Conservation (phyloP, 306 rosid genomes). For the Vigna trinervia region DNA sequence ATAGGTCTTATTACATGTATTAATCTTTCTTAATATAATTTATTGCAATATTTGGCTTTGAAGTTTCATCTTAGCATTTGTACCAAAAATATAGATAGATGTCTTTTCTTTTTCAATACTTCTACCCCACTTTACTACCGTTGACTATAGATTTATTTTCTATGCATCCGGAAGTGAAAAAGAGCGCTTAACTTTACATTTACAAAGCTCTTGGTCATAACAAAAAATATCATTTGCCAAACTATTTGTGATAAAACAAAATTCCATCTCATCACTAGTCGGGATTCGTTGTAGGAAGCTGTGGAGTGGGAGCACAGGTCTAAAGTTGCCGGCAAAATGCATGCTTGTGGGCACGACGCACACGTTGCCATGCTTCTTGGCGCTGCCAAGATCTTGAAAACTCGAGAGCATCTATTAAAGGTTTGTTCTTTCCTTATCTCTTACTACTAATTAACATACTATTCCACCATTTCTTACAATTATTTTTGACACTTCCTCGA, state of each 20-base stretch:
- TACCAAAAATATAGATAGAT: too few relatives aligned
- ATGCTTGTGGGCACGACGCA: constrained; percentile 99
- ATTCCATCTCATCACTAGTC: neutral
- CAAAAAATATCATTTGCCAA: neutral
- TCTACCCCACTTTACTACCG: too few relatives aligned
- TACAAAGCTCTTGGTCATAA: too few relatives aligned
- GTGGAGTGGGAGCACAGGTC: constrained; percentile 91
- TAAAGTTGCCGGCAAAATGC: constrained; percentile 95
- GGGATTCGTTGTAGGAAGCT: constrained; percentile 60
- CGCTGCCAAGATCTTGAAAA: constrained; percentile 91
- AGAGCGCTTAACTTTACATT: too few relatives aligned
- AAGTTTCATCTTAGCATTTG: neutral
- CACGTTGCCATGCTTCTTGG: constrained; percentile 97
- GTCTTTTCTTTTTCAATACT: too few relatives aligned
- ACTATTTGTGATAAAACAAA: neutral
- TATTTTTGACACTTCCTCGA: neutral
- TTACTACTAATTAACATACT: neutral
- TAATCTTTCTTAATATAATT: too few relatives aligned
- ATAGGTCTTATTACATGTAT: too few relatives aligned
- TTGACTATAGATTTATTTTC: neutral
- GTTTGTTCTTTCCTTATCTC: constrained; percentile 39
- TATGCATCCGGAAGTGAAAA: too few relatives aligned
- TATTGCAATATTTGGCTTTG: neutral
- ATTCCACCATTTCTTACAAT: neutral
- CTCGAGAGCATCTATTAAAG: constrained; percentile 86